Evolutionary conservation across 257 asterid species (phyloP), one percentile per base, ranked within the genome.

Genomic region (Rauvolfia tetraphylla): DNA sequence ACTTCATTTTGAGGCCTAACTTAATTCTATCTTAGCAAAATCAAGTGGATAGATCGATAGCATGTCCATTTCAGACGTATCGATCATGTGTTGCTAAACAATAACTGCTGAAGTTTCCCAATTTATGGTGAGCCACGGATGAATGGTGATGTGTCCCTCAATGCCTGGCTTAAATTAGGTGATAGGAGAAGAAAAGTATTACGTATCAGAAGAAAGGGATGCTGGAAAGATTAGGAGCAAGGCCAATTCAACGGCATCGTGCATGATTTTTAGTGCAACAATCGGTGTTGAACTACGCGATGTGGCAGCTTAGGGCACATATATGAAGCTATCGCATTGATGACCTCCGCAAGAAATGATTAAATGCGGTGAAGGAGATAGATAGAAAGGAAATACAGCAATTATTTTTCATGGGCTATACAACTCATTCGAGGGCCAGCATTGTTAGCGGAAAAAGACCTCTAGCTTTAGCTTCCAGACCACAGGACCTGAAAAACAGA

Each of bases 231-330:
- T 42, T 22, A 3, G n/a, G 33, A 80, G 18, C 70, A 75, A 48
- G 38, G 61, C 58, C 53, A 39, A n/a, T 44, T 33, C 29, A 46
- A 53, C 14, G 63, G 70, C 38, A 33, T 8, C 8, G 6, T 39
- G 42, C 39, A 48, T 7, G 58, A 49, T 61, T 68, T 78, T 39
- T 44, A 49, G 59, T 53, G 73, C 34, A 76, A 61, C 81, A 76
- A 66, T 76, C 53, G 90, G 91, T 80, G 31, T 44, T 74, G 85
- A 79, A 78, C 72, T 62, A 72, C 10, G 90, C 44, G 84, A 88
- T 86, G 92, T 90, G 92, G 92, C 90, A 78, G 74, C 72, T 68
- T 86, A 76, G 89, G 87, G 85, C 81, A 73, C 90, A 78, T 86
- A 81, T 39, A 72, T 54, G 54, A 59, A 22, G 77, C 59, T 2